A percentile compares a stretch with the other conserved stretches of the same genome.
phyloP scores from a whole-genome alignment of 2,329 filamentous ascomycete species.

The Mollisiaceae sp. region DNA sequence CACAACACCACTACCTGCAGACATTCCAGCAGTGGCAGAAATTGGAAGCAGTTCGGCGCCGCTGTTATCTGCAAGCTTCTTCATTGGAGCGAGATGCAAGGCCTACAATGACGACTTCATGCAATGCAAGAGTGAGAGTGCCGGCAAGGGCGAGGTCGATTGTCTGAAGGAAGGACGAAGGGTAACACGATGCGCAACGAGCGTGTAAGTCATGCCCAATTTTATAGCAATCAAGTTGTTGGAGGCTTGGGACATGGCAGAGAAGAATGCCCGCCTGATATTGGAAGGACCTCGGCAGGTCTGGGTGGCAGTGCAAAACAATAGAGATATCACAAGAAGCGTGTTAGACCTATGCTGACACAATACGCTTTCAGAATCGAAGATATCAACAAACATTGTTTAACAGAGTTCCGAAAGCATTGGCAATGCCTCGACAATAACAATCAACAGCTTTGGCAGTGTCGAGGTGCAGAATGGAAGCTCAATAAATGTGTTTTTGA shows the following conservation, averaged over 20 bases:
- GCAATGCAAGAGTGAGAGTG: constrained; percentile 97
- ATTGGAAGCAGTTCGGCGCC: constrained; percentile 92
- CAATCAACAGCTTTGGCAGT: constrained; percentile 98
- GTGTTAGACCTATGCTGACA: neutral
- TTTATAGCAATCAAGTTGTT: neutral
- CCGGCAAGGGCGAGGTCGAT: constrained; percentile 88
- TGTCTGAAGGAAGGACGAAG: constrained; percentile 96
- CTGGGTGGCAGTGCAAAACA: too few species aligned
- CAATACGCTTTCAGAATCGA: constrained; percentile 67
- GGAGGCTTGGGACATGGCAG: neutral
- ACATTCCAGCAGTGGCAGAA: constrained; percentile 92
- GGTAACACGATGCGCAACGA: constrained; percentile 94
- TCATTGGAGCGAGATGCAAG: constrained; percentile 94
- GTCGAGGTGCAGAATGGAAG: constrained; percentile 83
- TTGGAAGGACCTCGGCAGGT: too few species aligned
- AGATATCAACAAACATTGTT: constrained; percentile 94
- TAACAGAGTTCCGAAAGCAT: constrained; percentile 88
- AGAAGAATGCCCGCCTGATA: neutral
- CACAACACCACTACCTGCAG: constrained; percentile 90
- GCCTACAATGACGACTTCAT: constrained; percentile 99
- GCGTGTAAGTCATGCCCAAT: constrained; percentile 75
- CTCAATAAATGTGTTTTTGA: constrained; percentile 96
- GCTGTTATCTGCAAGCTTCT: constrained; percentile 89
- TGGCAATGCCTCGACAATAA: constrained; percentile 97
- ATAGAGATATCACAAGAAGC: neutral